Evolutionary conservation across 176 grass and related monocot species (phyloP).

Genomic region (Puccinellia tenuiflora): DNA sequence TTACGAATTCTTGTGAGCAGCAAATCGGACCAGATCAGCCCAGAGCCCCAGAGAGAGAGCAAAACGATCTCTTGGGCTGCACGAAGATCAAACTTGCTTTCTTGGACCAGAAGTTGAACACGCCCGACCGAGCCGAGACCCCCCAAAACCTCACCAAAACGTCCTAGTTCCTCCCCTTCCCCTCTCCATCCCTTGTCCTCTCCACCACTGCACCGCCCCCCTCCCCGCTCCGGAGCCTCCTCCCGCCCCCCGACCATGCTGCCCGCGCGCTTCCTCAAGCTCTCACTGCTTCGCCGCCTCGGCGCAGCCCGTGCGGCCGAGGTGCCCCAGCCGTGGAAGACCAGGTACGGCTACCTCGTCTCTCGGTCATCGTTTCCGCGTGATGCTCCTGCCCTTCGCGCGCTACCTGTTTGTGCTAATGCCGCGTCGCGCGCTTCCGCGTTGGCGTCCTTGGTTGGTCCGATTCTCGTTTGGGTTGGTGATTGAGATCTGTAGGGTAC

Average conservation of each 20-base stretch:
- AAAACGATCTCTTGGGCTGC: conserved; percentile 8
- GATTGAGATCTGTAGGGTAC: neutral
- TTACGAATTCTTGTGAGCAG: neutral
- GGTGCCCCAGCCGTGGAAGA: neutral
- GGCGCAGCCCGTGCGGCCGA: neutral
- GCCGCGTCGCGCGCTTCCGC: neutral
- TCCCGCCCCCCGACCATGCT: conserved; percentile 15
- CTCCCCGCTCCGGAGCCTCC: conserved; percentile 1
- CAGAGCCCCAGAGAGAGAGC: no score
- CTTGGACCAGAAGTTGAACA: conserved; percentile 37
- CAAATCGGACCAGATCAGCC: neutral
- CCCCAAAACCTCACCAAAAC: neutral
- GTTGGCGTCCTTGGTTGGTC: neutral
- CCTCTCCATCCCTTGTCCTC: neutral
- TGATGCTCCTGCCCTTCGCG: neutral
- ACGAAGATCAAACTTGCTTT: conserved; percentile 15
- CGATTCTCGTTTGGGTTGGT: neutral
- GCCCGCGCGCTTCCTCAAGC: conserved; percentile 29
- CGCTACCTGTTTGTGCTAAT: conserved; percentile 29
- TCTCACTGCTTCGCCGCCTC: conserved; percentile 36
- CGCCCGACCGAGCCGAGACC: neutral
- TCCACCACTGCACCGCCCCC: neutral
- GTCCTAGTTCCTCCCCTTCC: conserved; percentile 1
- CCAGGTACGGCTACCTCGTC: conserved; percentile 1
- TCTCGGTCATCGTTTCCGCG: neutral